Base-by-base conservation (phyloP, 2,329 filamentous ascomycete genomes). In the Pseudocercospora musae region DNA sequence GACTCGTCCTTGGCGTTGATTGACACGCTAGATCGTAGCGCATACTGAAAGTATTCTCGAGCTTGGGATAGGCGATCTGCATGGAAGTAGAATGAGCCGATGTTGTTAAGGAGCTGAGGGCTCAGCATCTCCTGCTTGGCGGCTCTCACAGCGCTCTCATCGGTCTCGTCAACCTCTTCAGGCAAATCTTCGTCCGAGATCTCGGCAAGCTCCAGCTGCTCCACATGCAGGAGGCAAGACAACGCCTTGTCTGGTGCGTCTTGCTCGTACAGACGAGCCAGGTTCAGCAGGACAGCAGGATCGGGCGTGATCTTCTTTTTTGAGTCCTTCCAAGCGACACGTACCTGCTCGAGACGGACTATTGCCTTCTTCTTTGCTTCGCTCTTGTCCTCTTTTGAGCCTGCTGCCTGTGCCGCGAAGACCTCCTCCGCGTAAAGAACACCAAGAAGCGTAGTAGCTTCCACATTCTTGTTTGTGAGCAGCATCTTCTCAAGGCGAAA, bases 381-480 rank as follows among this genome's bases (percentile, higher is more conserved):
- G 3, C 87, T 88, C 75, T 96, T 96, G 76, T 99, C 94, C 66
- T 98, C 95, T 73, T 89, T 93, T 57, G 83, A 83, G 44, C 88
- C 87, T 31, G 82, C 83, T 57, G 85, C 84, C 73, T 95, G 90
- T 53, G 85, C 88, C 8, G 87, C 82, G 73, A 98, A 98, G 1
- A 96, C 90, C 70, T 99, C 95, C 74, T 99, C 94, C 0, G 95
- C 95, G 72, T 96, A 95, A 9, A 99, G 79, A 3, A 93, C 95
- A 7, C 94, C 95, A 0, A 99, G 84, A 15, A 99, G 81, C 46
- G 91, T 92, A 89, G 96, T 96, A 1, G 92, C 92, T 72, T 99
- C 96, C 20, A 94, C 83, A 67, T 82, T 87, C 70, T 91, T 92
- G 3, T 89, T 62, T 4, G 65, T 63, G 15, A 69, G 60, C 31